Base-by-base conservation (phyloP, 169 alveolate genomes). In the Plasmodium malariae region DNA sequence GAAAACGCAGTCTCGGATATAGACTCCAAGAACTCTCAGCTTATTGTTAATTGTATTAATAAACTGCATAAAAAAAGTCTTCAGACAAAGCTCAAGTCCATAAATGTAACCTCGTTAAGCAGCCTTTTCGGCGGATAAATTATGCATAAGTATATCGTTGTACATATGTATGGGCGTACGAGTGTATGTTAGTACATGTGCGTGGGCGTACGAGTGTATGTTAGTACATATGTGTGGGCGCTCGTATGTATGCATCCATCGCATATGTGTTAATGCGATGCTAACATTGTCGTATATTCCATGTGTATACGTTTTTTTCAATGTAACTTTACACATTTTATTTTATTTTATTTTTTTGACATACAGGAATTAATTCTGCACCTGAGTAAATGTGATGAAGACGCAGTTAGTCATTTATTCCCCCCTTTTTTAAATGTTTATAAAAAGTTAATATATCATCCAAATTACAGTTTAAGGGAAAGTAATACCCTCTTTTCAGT, bases 21-120 rank as follows among this genome's bases (percentile, higher is more conserved):
- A 12, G 91, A 83, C 21, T 83, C 85, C 12, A 37, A 83, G 12
- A 32, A 83, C 34, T 67, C 85, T 28, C 83, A 51, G 9, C 32
- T 83, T 1, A 68, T 83, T 6, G 83, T 68, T 30, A 83, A 83
- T 37, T 83, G 91, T 28, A 83, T 83, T 36, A 83, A 68, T 60
- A 83, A 67, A 54, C 45, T 83, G 60, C 80, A 49, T 26, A 83
- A 83, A 14, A 83, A 83, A 32, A 83, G 67, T 67, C 60, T 83
- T 0, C 91, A 83, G 51, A 83, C 91, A 0, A 83, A 83, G 34
- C 55, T 83, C 54, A 83, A 83, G 36, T 83, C 83, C 3, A 30
- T 83, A 83, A 83, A 40, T 49, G 91, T 83, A 83, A 49, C 28
- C 19, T 24, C 7, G 1, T 1, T 17, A 17, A 55, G 1, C 19